Percentiles rank a stretch among this genome's conserved stretches.
Evolutionary conservation across 2,329 filamentous ascomycete species (phyloP).

Genomic region (Alternaria longipes): DNA sequence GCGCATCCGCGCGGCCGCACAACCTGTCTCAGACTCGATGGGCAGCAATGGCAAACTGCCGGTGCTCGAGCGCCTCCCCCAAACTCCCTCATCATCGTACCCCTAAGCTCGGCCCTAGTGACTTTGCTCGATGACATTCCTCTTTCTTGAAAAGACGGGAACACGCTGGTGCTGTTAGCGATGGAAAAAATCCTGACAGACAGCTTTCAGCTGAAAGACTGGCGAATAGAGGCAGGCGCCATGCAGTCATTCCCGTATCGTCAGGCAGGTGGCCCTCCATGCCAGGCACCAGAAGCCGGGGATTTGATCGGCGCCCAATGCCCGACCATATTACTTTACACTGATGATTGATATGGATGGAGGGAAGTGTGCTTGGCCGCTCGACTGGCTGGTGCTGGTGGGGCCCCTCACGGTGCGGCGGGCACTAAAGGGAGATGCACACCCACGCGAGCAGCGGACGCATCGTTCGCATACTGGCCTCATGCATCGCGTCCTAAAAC

Average conservation of each 20-base stretch:
- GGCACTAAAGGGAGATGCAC: slow-evolving; percentile 31
- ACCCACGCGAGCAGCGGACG: slow-evolving; percentile 25
- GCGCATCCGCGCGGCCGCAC: slow-evolving; percentile 22
- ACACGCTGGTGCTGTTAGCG: slow-evolving; percentile 6
- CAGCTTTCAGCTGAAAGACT: slow-evolving; percentile 16
- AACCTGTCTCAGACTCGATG: slow-evolving; percentile 34
- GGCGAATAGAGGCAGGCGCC: slow-evolving; percentile 28
- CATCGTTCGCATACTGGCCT: slow-evolving; percentile 30
- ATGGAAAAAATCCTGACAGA: slow-evolving; percentile 4
- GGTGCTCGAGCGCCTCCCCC: slow-evolving; percentile 23
- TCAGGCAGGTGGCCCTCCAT: slow-evolving; percentile 18
- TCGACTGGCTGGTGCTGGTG: slow-evolving; percentile 25
- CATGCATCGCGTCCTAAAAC: slow-evolving; percentile 16
- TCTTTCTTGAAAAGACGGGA: background rate
- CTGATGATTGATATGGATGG: slow-evolving; percentile 22
- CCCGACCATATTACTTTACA: slow-evolving; percentile 31
- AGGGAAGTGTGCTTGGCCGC: slow-evolving; percentile 28
- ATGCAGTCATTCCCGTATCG: slow-evolving; percentile 30
- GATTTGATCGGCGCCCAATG: slow-evolving; percentile 39
- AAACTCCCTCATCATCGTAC: background rate
- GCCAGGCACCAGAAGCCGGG: slow-evolving; percentile 32
- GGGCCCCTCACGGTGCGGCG: slow-evolving; percentile 23
- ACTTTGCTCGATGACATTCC: background rate
- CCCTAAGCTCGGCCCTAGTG: background rate
- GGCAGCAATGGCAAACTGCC: slow-evolving; percentile 35